A percentile compares a stretch with the other conserved stretches of the same genome.
These are phyloP conservation scores for Kluyveromyces aestuarii DNA, from an alignment of 805 yeast species.

Conservation along the genomic window DNA sequence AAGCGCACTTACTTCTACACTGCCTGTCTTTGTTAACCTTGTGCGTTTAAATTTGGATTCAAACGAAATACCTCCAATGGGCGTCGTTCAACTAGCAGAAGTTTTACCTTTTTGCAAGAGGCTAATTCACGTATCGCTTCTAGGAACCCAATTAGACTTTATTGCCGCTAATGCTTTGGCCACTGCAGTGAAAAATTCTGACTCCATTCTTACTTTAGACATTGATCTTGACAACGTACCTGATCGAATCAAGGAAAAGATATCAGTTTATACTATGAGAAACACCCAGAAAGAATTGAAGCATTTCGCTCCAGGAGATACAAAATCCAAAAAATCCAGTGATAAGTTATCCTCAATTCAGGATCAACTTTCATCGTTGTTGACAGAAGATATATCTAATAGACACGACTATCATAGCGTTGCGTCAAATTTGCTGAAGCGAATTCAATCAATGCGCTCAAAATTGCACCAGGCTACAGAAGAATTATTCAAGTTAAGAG, in stretches of 20 bases:
- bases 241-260: conserved; percentile 47
- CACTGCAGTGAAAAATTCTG: conserved; percentile 55
- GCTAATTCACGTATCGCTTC: conserved; percentile 55
- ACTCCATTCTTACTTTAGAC: conserved; percentile 56
- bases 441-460: conserved; percentile 31
- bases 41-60: conserved; percentile 63
- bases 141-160: conserved; percentile 56
- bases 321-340: conserved; percentile 3
- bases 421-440: conserved; percentile 29
- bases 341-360: conserved; percentile 53
- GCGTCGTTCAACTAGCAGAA: conserved; percentile 59
- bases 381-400: conserved; percentile 32
- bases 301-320: conserved; percentile 8
- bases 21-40: conserved; percentile 63
- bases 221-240: conserved; percentile 53
- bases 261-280: conserved; percentile 71
- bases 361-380: conserved; percentile 31
- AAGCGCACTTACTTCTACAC: conserved; percentile 41
- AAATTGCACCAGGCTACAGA: conserved; percentile 41
- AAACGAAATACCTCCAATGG: conserved; percentile 47
- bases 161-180: conserved; percentile 57
- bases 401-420: conserved; percentile 19
- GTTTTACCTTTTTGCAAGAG: conserved; percentile 59
- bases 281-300: conserved; percentile 58
- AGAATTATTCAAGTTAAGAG: conserved; percentile 51